Base-by-base conservation (phyloP, 2,329 filamentous ascomycete genomes). In the Periconia sp. region DNA sequence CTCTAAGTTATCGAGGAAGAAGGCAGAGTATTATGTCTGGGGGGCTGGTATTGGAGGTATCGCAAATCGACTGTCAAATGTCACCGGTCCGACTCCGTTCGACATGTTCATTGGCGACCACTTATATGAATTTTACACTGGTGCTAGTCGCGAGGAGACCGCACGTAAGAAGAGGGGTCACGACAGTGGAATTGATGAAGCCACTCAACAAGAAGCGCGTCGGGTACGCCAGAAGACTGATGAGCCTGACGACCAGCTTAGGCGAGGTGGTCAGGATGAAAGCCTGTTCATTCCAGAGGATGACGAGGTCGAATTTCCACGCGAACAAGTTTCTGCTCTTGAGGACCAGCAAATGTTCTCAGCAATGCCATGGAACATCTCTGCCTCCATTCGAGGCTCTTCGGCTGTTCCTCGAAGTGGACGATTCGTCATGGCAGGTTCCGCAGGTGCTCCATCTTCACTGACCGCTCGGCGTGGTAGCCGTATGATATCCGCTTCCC, bases 341-440 rank as follows among this genome's bases (percentile, higher is more conserved):
- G 81, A 83, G 4, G 87, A 95, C 45, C 81, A 85, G 39, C 80
- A 85, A 34, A 78, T 81, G 19, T 81, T 82, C 17, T 82, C 79
- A 4, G 72, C 78, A n/a, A 83, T 88, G 77, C 85, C 85, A 9
- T 88, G 85, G 85, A 88, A 88, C 51, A 71, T 79, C 31, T 81
- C 76, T 6, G 76, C 79, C 3, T 83, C 81, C 2, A 59, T 77
- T 4, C 74, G 77, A 38, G 78, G 78, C 38, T 84, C 81, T 26
- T 73, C 68, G 19, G 67, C 57, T 15, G 56, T 67, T 30, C 63
- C 68, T 36, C 68, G 66, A 15, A 74, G 72, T 38, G 67, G 62
- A 22, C 75, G 71, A 18, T 70, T 74, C 17, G 76, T 71, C 10
- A 55, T 71, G 41, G 54, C 62, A 22, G 64, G 68, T 18, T 71